phyloP scores from a whole-genome alignment of 257 asterid genomes.

The Forsythia viridissima region DNA sequence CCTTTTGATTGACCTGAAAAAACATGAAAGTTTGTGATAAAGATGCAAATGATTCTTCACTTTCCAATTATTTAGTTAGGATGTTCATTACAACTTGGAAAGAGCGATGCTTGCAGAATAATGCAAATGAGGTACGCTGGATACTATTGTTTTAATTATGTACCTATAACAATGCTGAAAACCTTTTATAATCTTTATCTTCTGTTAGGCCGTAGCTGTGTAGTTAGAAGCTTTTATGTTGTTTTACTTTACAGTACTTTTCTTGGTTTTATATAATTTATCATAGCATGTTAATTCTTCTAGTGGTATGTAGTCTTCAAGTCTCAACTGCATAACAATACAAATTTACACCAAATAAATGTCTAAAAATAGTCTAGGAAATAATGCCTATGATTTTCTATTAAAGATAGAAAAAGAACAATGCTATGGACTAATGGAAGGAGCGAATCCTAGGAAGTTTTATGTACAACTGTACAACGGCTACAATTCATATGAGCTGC shows the following conservation, averaged over 20 bases:
- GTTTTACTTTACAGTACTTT: no score
- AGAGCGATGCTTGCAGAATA: conserved; percentile 60
- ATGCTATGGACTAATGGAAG: no score
- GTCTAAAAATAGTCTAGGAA: no score
- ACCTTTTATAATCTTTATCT: not conserved
- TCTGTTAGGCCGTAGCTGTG: not conserved
- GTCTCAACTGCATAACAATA: no score
- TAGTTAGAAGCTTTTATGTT: not conserved
- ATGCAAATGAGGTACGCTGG: conserved; percentile 61
- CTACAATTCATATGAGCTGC: not conserved
- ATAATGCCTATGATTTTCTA: no score
- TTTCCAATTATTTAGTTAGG: conserved; percentile 49
- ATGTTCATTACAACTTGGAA: conserved; percentile 74
- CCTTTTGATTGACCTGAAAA: not conserved
- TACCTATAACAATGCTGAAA: not conserved
- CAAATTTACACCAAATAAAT: no score
- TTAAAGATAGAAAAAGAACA: no score
- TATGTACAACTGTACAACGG: no score
- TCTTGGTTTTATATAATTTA: no score
- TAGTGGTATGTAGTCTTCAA: not conserved
- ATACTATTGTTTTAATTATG: not conserved
- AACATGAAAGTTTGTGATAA: conserved; percentile 23
- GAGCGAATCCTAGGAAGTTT: no score
- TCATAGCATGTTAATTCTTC: not conserved
- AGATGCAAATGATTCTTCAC: conserved; percentile 30